Conservation (phyloP, 2,329 filamentous ascomycete genomes). For the Arthrobotrys sinensis region DNA sequence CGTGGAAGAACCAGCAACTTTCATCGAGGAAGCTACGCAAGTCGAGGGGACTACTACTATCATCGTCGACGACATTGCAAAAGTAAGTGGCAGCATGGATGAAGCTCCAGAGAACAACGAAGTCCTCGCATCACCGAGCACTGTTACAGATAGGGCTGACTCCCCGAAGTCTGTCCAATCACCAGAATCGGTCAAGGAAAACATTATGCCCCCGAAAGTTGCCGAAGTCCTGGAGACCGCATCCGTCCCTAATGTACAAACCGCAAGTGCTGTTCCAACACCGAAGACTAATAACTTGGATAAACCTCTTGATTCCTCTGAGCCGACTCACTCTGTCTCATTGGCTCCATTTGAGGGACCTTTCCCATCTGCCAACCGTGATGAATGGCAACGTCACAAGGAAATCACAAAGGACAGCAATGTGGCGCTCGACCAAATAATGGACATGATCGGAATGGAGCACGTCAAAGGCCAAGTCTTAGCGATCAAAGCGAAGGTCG, state of each 20-base stretch:
- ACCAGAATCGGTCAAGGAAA: not conserved
- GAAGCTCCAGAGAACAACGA: not conserved
- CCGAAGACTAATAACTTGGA: not conserved
- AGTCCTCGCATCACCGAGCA: not conserved
- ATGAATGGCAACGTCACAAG: constrained; percentile 75
- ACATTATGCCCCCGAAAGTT: not conserved
- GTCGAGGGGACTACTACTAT: not conserved
- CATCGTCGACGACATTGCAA: not conserved
- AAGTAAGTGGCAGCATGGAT: not conserved
- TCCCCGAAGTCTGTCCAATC: not conserved
- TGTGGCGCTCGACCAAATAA: constrained; percentile 74
- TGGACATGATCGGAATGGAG: constrained; percentile 81
- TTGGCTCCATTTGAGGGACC: constrained; percentile 1
- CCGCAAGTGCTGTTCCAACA: not conserved
- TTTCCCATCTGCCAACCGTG: constrained; percentile 65
- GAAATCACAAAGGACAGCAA: constrained; percentile 72
- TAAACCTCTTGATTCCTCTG: not conserved
- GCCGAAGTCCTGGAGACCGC: not conserved
- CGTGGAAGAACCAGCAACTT: constrained; percentile 29
- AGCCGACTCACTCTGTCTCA: not conserved
- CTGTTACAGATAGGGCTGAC: not conserved
- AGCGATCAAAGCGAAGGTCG: constrained; percentile 75
- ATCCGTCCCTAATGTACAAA: not conserved
- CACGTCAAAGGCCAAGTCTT: constrained; percentile 78
- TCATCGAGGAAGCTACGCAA: constrained; percentile 1